A percentile compares a stretch with the other conserved stretches of the same genome.
phyloP scores from a whole-genome alignment of 2,329 filamentous ascomycete genomes.

The Aurifilum marmelostoma region DNA sequence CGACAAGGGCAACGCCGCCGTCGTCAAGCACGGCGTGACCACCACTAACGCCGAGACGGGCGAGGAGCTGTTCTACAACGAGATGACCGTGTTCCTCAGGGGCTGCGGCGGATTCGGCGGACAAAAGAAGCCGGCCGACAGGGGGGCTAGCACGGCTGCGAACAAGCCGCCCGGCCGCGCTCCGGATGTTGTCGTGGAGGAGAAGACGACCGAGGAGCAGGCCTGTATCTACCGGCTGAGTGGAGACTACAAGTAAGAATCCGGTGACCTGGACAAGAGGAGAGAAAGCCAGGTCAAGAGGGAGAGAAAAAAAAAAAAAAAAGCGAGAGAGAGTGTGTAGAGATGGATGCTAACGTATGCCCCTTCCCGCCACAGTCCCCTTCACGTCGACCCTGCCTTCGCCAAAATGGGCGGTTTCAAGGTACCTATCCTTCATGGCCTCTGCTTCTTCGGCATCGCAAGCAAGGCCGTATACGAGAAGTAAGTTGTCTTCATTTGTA shows the following conservation, averaged over 20 bases:
- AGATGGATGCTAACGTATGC: conserved; percentile 1
- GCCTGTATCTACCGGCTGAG: conserved; percentile 91
- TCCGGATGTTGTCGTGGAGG: conserved; percentile 82
- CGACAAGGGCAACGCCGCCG: conserved; percentile 89
- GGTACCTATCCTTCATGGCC: conserved; percentile 91
- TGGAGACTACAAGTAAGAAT: conserved; percentile 79
- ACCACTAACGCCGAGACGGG: conserved; percentile 85
- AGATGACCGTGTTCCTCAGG: conserved; percentile 88
- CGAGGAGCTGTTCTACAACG: conserved; percentile 96
- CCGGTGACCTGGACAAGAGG: not conserved
- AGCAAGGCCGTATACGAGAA: conserved; percentile 87
- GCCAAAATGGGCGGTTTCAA: conserved; percentile 96
- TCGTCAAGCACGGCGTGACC: conserved; percentile 78
- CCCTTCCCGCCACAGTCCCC: conserved; percentile 56
- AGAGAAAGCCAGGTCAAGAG: too few species aligned
- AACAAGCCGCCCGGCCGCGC: conserved; percentile 78
- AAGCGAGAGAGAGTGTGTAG: not conserved
- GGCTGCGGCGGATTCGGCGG: conserved; percentile 91
- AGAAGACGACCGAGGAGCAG: conserved; percentile 86
- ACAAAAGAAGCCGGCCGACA: conserved; percentile 72
- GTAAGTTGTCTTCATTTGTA: conserved; percentile 30
- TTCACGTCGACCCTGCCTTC: conserved; percentile 94
- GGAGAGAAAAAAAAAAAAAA: too few species aligned
- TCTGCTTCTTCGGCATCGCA: conserved; percentile 91
- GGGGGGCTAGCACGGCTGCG: conserved; percentile 77